Evolutionary conservation across 2,329 filamentous ascomycete species (phyloP).

Genomic region (Xylariales sp.): DNA sequence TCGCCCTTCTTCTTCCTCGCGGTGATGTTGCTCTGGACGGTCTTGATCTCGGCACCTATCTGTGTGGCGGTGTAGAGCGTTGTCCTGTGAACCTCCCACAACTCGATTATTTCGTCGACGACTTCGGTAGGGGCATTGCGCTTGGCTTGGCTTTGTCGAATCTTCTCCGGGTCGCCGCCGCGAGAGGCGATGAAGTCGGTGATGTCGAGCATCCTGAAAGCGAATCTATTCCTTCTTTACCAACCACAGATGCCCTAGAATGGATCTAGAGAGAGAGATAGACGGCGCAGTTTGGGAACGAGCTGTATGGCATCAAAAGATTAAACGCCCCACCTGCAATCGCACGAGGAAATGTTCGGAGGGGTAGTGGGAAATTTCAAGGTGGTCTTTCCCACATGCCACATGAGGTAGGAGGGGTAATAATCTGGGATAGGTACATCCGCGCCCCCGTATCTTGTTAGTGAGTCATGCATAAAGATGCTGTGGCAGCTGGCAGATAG

Average conservation of each 20-base stretch:
- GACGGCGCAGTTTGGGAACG: not conserved
- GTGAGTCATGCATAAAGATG: conserved; percentile 19
- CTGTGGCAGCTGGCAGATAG: not conserved
- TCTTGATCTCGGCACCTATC: conserved; percentile 93
- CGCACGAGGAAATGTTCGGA: conserved; percentile 10
- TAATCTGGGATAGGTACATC: not conserved
- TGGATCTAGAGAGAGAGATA: not conserved
- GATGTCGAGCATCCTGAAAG: conserved; percentile 64
- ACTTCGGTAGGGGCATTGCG: conserved; percentile 78
- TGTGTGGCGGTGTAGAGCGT: conserved; percentile 76
- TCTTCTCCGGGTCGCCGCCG: conserved; percentile 89
- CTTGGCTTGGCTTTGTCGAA: conserved; percentile 90
- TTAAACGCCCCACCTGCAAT: conserved; percentile 33
- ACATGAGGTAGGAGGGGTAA: conserved; percentile 31
- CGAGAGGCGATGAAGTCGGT: conserved; percentile 83
- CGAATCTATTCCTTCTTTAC: not conserved
- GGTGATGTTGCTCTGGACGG: conserved; percentile 49
- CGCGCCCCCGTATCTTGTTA: not conserved
- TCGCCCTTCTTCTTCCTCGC: conserved; percentile 68
- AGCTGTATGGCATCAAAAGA: conserved; percentile 17
- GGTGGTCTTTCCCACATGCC: conserved; percentile 11
- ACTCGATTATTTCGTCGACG: conserved; percentile 89
- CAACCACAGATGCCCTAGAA: not conserved
- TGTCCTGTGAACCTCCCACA: conserved; percentile 85
- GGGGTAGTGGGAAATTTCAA: conserved; percentile 35